Base-by-base conservation (phyloP, 495 filamentous ascomycete species). In the Penicillium ochrochloron region DNA sequence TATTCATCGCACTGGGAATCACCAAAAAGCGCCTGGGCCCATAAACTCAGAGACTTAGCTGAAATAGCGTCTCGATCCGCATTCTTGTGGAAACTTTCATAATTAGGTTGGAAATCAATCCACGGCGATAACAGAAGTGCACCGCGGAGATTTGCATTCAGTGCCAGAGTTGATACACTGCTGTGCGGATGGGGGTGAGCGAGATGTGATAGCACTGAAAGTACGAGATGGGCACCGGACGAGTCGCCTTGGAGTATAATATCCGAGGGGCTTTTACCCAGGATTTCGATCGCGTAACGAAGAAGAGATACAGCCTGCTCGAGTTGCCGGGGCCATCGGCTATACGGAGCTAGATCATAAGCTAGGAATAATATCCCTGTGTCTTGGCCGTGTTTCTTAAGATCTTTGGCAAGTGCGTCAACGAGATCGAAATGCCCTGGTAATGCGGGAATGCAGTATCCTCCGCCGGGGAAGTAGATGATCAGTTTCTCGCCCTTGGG, bases 241-340 rank as follows among this genome's bases (percentile, higher is more conserved):
- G 84, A 86, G 76, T 88, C 85, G 35, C 86, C 86, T 33, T 61
- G 78, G 3, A 88, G 57, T 50, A 78, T 66, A 56, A 88, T 75
- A 54, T 79, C 67, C 1, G 65, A 64, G 2, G 82, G 79, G 48
- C 69, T 67, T 23, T 72, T 78, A 12, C 65, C 65, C 42, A 69
- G 57, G 6, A 63, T 65, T 15, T 78, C 70, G 15, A 86, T 62
- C 21, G 83, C 66, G 62, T 82, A 77, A 21, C 72, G 69, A 34
- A 88, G 69, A 33, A 76, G 59, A 42, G 69, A 68, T 25, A 76
- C 73, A 1, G 77, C 84, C 72, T 88, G 80, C 57, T 70, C 67
- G 19, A 87, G 74, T 67, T 88, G 83, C 8, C 70, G 74, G 6
- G 86, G 86, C 63, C 85, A 88, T 41, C 60, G 65, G 2, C 64